Evolutionary conservation across 257 asterid genomes (phyloP), one percentile per base, ranked within the genome.

Genomic region (Solanum pinnatisectum): DNA sequence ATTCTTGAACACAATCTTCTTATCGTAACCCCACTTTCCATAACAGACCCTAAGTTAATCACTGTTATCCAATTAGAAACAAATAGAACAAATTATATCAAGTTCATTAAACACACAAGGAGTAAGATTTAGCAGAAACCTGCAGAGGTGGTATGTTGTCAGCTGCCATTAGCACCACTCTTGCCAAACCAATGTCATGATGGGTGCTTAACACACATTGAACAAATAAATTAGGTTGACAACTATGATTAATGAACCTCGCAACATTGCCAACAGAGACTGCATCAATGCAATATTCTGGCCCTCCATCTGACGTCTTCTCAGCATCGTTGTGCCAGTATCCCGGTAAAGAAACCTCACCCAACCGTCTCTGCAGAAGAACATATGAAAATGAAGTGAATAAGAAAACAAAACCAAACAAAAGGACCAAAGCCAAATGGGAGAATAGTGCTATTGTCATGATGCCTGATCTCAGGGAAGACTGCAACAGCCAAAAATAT

Each of bases 231-330:
- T 96, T 96, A 0, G 99, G 99, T 10, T 95, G 91, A 74, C 99
- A 96, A 73, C 99, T 95, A 33, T 96, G 99, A 32, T 96, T 96
- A 42, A 96, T 96, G 84, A 94, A 96, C 86, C 98, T 88, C 0
- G 98, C 94, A 39, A 95, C 40, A 52, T 95, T 96, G 5, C 99
- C 99, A 2, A 92, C 92, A 12, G 90, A 12, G 16, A 92, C 97
- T 0, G 98, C 98, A 89, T 96, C 99, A 59, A 96, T 95, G 93
- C 99, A 96, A 76, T 94, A 96, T 52, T 91, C 93, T 10, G 98
- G 98, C 56, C 88, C 94, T 40, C 81, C 90, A 32, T 96, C 97
- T 12, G 92, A 87, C 2, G 88, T 85, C 74, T 91, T 92, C 56
- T 92, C 94, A 36, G 86, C 91, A 30, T 87, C 90, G 39, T 90